Percentiles rank a stretch among this genome's conserved stretches.
Conservation (phyloP, 495 filamentous ascomycete genomes). For the Hypoxylon lienhwacheense region DNA sequence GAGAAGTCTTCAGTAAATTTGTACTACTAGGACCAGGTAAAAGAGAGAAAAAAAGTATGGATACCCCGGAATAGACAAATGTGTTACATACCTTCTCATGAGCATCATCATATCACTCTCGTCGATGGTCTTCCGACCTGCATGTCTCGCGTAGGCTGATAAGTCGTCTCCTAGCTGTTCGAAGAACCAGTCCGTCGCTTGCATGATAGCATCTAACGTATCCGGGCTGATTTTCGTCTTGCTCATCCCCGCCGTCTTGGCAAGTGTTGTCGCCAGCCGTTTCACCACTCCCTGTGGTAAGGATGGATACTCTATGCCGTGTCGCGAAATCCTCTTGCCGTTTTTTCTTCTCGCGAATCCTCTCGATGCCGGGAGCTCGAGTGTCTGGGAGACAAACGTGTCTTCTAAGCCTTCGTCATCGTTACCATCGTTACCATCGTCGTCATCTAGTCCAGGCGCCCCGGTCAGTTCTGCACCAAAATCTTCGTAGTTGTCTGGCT, state of each 20-base stretch:
- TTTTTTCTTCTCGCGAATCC: slow-evolving; percentile 47
- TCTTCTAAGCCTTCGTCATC: slow-evolving; percentile 26
- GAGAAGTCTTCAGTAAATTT: slow-evolving; percentile 37
- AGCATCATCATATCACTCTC: slow-evolving; percentile 79
- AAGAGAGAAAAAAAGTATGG: too few relatives aligned
- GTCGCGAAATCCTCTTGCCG: slow-evolving; percentile 64
- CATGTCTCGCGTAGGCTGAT: slow-evolving; percentile 76
- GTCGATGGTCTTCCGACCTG: slow-evolving; percentile 79
- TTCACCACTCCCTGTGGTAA: slow-evolving; percentile 71
- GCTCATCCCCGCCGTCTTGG: slow-evolving; percentile 59
- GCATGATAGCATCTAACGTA: slow-evolving; percentile 69
- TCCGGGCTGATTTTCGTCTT: slow-evolving; percentile 71
- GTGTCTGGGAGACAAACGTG: slow-evolving; percentile 30
- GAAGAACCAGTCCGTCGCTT: slow-evolving; percentile 86
- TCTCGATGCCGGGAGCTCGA: slow-evolving; percentile 31
- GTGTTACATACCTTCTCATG: slow-evolving; percentile 72
- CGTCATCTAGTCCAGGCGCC: slow-evolving; percentile 31
- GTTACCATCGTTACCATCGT: slow-evolving; percentile 4
- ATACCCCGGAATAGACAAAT: slow-evolving; percentile 29
- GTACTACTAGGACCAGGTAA: slow-evolving; percentile 16
- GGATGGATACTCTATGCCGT: slow-evolving; percentile 74
- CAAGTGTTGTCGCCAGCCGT: slow-evolving; percentile 71
- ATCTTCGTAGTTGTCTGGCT: slow-evolving; percentile 35
- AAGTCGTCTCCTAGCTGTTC: slow-evolving; percentile 81
- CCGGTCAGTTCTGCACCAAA: slow-evolving; percentile 32